Evolutionary conservation across 345 rosid genomes (phyloP).

Genomic region (Euphorbia lathyris): DNA sequence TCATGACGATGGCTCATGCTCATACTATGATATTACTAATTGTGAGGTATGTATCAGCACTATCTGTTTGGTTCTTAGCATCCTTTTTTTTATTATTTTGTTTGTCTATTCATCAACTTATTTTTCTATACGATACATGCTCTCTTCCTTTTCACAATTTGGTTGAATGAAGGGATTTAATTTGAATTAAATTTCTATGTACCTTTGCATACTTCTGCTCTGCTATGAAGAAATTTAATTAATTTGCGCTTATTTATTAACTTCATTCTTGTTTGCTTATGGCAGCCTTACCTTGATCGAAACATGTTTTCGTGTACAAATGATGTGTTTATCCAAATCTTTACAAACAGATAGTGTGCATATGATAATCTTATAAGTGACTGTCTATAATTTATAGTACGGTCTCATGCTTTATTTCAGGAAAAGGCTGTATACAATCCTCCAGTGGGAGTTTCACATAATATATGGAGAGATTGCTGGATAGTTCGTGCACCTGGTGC

Average conservation of each 20-base stretch:
- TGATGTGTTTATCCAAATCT: neutral
- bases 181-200: neutral
- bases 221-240: neutral
- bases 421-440: conserved; percentile 83
- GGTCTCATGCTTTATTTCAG: conserved; percentile 38
- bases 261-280: neutral
- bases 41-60: conserved; percentile 54
- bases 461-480: conserved; percentile 98
- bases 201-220: neutral
- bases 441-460: conserved; percentile 54
- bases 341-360: conserved; percentile 5
- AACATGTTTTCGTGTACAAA: neutral
- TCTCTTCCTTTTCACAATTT: neutral
- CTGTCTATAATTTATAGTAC: neutral
- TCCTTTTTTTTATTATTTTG: neutral
- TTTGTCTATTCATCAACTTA: neutral
- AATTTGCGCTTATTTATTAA: neutral
- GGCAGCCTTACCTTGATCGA: neutral
- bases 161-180: too few species aligned
- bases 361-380: neutral
- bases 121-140: neutral
- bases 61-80: neutral
- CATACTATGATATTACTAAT: conserved; percentile 78
- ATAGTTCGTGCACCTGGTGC: conserved; percentile 83
- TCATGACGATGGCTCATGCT: conserved; percentile 89